A percentile compares a stretch with the other conserved stretches of the same genome.
Evolutionary conservation across 257 asterid species (phyloP).

Genomic region (Penstemon barbatus): DNA sequence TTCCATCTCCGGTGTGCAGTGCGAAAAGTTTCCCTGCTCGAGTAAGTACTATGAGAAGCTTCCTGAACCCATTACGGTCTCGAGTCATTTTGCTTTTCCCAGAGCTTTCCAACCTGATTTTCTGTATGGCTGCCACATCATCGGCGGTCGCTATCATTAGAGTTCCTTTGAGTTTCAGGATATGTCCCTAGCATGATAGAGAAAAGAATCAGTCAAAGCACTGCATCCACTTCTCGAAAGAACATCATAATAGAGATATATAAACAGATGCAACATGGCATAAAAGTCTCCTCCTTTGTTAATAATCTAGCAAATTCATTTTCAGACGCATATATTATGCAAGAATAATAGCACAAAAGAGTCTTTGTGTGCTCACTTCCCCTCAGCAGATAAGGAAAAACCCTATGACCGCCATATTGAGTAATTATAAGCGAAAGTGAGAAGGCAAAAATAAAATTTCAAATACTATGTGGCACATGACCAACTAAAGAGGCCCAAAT

Average conservation of each 20-base stretch:
- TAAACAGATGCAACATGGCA: constrained; percentile 22
- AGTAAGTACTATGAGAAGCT: constrained; percentile 83
- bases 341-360: constrained; percentile 12
- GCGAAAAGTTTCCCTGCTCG: constrained; percentile 87
- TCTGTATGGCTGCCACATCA: constrained; percentile 82
- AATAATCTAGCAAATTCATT: constrained; percentile 5
- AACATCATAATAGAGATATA: constrained; percentile 9
- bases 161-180: constrained; percentile 90
- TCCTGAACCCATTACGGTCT: constrained; percentile 80
- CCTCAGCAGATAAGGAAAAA: constrained; percentile 14
- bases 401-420: constrained; percentile 3
- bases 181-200: constrained; percentile 64
- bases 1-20: constrained; percentile 95
- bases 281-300: not conserved
- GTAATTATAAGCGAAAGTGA: not conserved
- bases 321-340: constrained; percentile 10
- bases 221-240: constrained; percentile 12
- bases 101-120: constrained; percentile 77
- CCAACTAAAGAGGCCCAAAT: constrained; percentile 13
- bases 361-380: not conserved
- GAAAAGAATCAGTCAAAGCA: constrained; percentile 31
- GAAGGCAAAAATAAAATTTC: constrained; percentile 8
- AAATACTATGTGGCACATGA: not conserved
- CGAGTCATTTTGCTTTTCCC: constrained; percentile 93
- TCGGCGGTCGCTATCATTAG: constrained; percentile 92